These are phyloP conservation scores for Scutellaria galericulata DNA, from an alignment of 257 asterid species.

Conservation along the genomic window DNA sequence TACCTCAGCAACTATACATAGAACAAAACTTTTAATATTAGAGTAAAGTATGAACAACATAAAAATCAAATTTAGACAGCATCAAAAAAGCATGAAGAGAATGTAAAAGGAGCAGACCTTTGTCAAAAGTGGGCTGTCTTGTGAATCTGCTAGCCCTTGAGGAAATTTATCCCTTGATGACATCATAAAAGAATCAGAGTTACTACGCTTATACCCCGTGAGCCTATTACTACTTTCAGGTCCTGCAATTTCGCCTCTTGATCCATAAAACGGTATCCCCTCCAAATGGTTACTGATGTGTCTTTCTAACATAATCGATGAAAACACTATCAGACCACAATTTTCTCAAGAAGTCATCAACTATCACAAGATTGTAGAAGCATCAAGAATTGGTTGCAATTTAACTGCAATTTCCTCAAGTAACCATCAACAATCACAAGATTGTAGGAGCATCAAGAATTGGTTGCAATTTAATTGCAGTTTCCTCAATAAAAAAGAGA, in stretches of 20 bases:
- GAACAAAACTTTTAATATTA: slow-evolving; percentile 50
- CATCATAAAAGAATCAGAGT: slow-evolving; percentile 69
- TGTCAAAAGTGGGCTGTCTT: slow-evolving; percentile 68
- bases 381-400: slow-evolving; percentile 15
- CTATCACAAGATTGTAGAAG: slow-evolving; percentile 13
- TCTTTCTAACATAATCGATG: slow-evolving; percentile 64
- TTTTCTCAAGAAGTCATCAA: slow-evolving; percentile 27
- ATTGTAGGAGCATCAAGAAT: slow-evolving; percentile 22
- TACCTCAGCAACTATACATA: slow-evolving; percentile 73
- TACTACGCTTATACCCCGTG: slow-evolving; percentile 72
- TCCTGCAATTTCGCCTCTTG: slow-evolving; percentile 67
- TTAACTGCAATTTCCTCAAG: neutral
- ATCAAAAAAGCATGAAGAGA: slow-evolving; percentile 7
- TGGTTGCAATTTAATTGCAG: neutral
- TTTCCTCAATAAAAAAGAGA: slow-evolving; percentile 4
- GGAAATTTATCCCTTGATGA: slow-evolving; percentile 69
- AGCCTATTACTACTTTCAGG: slow-evolving; percentile 61
- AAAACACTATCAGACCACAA: slow-evolving; percentile 43
- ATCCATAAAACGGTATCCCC: slow-evolving; percentile 76
- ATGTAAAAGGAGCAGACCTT: slow-evolving; percentile 52
- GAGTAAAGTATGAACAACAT: slow-evolving; percentile 35
- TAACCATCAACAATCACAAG: slow-evolving; percentile 10
- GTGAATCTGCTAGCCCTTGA: slow-evolving; percentile 58
- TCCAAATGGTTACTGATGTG: slow-evolving; percentile 68
- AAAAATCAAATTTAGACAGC: neutral